These are phyloP conservation scores for Umbelopsis sp. DNA, from an alignment of 192 early-diverging fungal species.

Conservation along the genomic window DNA sequence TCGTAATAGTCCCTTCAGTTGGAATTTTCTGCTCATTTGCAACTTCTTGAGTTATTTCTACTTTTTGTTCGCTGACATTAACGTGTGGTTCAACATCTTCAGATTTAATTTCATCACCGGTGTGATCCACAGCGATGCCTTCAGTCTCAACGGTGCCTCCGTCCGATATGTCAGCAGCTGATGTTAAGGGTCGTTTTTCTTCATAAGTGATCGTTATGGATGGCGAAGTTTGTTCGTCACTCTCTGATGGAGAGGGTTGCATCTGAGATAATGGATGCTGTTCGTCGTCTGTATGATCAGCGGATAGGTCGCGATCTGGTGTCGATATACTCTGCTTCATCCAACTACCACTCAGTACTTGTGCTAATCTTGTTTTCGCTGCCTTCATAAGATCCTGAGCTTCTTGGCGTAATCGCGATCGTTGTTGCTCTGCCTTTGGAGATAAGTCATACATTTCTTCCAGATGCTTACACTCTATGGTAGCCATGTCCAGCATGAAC, in stretches of 20 bases:
- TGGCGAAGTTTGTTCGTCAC: not conserved
- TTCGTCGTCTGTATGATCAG: not conserved
- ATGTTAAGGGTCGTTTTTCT: not conserved
- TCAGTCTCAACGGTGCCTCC: not conserved
- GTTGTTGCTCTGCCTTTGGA: slow-evolving; percentile 4
- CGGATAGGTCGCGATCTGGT: not conserved
- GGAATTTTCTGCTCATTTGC: not conserved
- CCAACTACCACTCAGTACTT: not conserved
- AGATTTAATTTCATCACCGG: not conserved
- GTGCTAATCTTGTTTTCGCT: not conserved
- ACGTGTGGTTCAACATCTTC: not conserved
- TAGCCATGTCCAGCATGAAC: slow-evolving; percentile 9
- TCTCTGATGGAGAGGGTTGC: not conserved
- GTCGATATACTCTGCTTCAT: not conserved
- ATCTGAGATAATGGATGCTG: not conserved
- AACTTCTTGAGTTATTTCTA: not conserved
- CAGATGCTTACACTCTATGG: not conserved
- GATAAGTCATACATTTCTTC: slow-evolving; percentile 14
- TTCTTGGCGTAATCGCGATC: not conserved
- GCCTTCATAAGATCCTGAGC: not conserved
- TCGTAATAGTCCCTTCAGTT: not conserved
- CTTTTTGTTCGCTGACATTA: not conserved
- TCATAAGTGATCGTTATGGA: not conserved
- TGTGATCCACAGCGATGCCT: not conserved
- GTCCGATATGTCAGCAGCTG: not conserved